Evolutionary conservation across 2,329 filamentous ascomycete genomes (phyloP).

Genomic region (Aquanectria penicillioides): DNA sequence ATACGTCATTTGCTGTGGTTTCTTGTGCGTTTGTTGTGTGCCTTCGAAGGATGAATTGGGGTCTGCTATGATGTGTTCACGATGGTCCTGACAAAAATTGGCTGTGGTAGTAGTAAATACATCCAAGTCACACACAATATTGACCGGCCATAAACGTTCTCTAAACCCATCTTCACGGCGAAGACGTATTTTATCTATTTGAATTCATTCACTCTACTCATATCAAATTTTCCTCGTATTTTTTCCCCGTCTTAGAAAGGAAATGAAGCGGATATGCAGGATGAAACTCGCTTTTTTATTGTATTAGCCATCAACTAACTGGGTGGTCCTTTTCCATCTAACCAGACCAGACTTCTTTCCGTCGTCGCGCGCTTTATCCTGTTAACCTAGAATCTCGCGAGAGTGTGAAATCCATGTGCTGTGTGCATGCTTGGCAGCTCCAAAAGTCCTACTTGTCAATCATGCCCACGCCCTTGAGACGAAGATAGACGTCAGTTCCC

Average conservation of each 20-base stretch:
- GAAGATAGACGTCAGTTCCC: conserved; percentile 78
- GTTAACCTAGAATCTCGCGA: neutral
- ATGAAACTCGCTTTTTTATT: too few species aligned
- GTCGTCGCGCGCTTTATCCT: too few species aligned
- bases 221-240: too few species aligned
- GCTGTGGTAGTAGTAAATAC: neutral
- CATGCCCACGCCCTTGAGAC: conserved; percentile 70
- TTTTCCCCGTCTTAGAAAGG: too few species aligned
- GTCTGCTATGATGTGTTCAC: conserved; percentile 5
- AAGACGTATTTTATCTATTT: too few species aligned
- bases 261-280: too few species aligned
- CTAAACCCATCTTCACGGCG: neutral
- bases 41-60: too few species aligned
- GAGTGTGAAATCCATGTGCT: neutral
- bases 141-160: conserved; percentile 5
- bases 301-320: neutral
- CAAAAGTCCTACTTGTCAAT: conserved; percentile 49
- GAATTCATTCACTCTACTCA: too few species aligned
- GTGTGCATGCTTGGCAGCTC: neutral
- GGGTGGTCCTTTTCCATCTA: too few species aligned
- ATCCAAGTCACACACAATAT: neutral
- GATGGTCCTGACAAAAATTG: neutral
- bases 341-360: neutral
- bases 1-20: conserved; percentile 12
- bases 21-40: neutral